Evolutionary conservation across 2,329 filamentous ascomycete species (phyloP), one percentile per base, ranked within the genome.

Genomic region (Aspergillus latus): DNA sequence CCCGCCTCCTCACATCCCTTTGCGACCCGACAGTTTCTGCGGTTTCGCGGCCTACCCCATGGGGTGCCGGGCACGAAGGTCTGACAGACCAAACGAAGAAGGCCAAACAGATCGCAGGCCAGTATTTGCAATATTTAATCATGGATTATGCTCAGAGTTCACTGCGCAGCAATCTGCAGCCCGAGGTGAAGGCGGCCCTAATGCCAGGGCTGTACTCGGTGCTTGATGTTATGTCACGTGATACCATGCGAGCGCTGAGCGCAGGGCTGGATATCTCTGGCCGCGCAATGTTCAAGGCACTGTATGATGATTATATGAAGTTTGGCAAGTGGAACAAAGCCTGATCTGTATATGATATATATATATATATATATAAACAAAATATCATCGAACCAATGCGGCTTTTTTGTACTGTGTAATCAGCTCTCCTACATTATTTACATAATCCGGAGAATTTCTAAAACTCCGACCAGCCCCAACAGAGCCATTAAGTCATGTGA

Each of bases 1-100:
- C 82, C 1, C 79, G 82, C 8, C 71, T 87, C 7, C 76, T 87
- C 21, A 80, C 80, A n/a, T 80, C 82, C 0, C 78, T 87, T 49
- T 85, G 82, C 72, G 83, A 84, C 52, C 85, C 85, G 0, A 84
- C 84, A 0, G 78, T 83, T 46, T 83, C 82, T 0, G 78, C 82
- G 1, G 80, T 84, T 4, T 73, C 78, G 13, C 67, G 69, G 13
- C 68, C 69, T 5, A 64, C 64, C 6, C 68, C 70, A 28, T 58
- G 64, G 4, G 66, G 68, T 3, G 62, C 66, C 15, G 74, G 76
- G 6, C 72, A 73, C 45, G 74, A 77, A 63, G 74, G 74, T 1
- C 77, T 88, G 28, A 81, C 80, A 28, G 84, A 87, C 60, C 80
- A 83, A 55, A 81, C 82, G 10, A 84, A 84, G 63, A 82, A 81